Evolutionary conservation across 192 early-diverging fungal genomes (phyloP), one percentile per base, ranked within the genome.

Genomic region (Podila horticola): DNA sequence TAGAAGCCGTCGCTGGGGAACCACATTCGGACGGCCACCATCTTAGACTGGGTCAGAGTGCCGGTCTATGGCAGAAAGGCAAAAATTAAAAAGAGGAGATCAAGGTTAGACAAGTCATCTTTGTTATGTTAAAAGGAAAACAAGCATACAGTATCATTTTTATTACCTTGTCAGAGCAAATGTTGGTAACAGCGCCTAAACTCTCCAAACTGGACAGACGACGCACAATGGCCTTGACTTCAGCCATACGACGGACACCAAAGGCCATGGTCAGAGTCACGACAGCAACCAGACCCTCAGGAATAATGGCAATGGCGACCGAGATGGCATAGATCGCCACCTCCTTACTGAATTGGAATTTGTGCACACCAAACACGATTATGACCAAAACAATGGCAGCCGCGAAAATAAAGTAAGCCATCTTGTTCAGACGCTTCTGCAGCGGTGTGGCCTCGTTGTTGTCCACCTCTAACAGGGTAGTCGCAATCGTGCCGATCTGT

Each of bases 251-350:
- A 26, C 86, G 84, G 28, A 98, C 97, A 81, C 95, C 95, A 64
- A 97, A 83, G 8, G 95, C 94, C 91, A 96, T 95, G 33, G 96
- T 95, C 59, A 98, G 83, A 5, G 97, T 98, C 28, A 96, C 95
- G 24, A 98, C 95, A 20, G 95, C 96, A 58, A 98, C 90, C 20
- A 97, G 87, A 68, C 96, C 97, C 82, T 97, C 96, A 48, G 97
- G 97, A 77, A 98, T 96, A 20, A 96, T 92, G 15, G 95, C 92
- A 72, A 98, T 95, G 22, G 93, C 95, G 48, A 97, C 84, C 36
- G 91, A 91, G 52, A 97, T 91, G 28, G 94, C 96, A 71, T 93
- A 93, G 26, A 93, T 71, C 1, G 88, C 84, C 29, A 91, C 84
- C 52, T 93, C 90, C 38, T 79, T 82, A 17, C 64, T 83, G 61